Base-by-base conservation (phyloP, 1,284 basidiomycete genomes). In the Erythrobasidium hasegawianum region DNA sequence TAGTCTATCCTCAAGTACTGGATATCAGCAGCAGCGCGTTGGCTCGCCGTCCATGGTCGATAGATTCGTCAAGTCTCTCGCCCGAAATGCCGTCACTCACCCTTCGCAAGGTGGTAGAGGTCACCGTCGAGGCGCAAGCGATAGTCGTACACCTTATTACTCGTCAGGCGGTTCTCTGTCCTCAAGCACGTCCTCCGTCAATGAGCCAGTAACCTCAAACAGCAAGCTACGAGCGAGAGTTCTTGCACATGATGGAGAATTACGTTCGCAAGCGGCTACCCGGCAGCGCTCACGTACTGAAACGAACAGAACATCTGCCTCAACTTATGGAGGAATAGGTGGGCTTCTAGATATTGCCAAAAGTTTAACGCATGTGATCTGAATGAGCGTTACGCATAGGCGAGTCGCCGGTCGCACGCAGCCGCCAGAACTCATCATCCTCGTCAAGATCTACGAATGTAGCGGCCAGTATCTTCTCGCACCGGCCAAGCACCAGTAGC, bases 361-460 rank as follows among this genome's bases (percentile, higher is more conserved):
- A n/a, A 5, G 4, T 8, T 24, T 24, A 14, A 5, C 14, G 16
- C 4, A 14, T 24, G 7, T 16, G 16, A 47, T 4, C n/a, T 47
- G 43, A 47, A n/a, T 47, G 7, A 7, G n/a, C n/a, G 4, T 4
- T 16, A 4, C 4, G 33, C 1, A 13, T 41, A 64, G 61, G 61
- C 13, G 61, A 64, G 29, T 64, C 61, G 8, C 61, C 61, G n/a
- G 33, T 52, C 45, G 33, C 57, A 1, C 20, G 33, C 10, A 43
- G 20, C 39, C 27, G 62, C 14, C 62, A 58, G 45, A 58, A 65
- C 47, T 65, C 62, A 2, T 57, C 62, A 8, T 57, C 55, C 20
- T 65, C 62, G 14, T 16, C 20, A 8, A 38, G n/a, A 14, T 57
- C 62, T 3, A 58, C 62, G 7, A 39, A 58, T 38, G 10, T 52